phyloP scores from a whole-genome alignment of 2,329 filamentous ascomycete species.

The Elsinoe necatrix region DNA sequence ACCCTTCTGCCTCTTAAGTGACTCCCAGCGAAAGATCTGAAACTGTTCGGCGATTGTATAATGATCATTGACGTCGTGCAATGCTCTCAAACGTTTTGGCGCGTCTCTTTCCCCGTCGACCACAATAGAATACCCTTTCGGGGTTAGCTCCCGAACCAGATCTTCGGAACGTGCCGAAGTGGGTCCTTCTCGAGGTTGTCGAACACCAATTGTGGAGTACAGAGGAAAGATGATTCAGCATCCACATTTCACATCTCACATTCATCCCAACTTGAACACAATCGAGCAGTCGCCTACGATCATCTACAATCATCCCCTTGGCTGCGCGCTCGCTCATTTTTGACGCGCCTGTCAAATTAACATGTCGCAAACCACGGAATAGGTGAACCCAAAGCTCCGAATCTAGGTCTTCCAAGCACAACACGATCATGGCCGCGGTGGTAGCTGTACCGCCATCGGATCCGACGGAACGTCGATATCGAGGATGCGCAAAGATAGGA shows the following conservation, averaged over 20 bases:
- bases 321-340: background rate
- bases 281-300: background rate
- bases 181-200: background rate
- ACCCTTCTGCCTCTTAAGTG: background rate
- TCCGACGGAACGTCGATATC: slow-evolving; percentile 52
- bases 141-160: background rate
- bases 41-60: slow-evolving; percentile 6
- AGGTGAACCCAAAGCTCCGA: background rate
- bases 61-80: slow-evolving; percentile 2
- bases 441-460: slow-evolving; percentile 31
- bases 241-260: background rate
- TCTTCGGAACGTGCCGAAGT: background rate
- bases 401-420: background rate
- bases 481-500: slow-evolving; percentile 73
- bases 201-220: background rate
- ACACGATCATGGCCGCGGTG: slow-evolving; percentile 11
- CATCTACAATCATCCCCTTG: background rate
- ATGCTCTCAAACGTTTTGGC: slow-evolving; percentile 1
- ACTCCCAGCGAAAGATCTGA: background rate
- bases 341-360: background rate
- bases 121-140: background rate
- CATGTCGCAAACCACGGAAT: slow-evolving; percentile 2
- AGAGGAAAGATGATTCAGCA: slow-evolving; percentile 3
- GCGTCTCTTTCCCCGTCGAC: slow-evolving; percentile 1
- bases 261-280: background rate